Percentiles rank a stretch among this genome's conserved stretches.
Evolutionary conservation across 75 land plant genomes (phyloP).

Genomic region (Picea sitchensis): DNA sequence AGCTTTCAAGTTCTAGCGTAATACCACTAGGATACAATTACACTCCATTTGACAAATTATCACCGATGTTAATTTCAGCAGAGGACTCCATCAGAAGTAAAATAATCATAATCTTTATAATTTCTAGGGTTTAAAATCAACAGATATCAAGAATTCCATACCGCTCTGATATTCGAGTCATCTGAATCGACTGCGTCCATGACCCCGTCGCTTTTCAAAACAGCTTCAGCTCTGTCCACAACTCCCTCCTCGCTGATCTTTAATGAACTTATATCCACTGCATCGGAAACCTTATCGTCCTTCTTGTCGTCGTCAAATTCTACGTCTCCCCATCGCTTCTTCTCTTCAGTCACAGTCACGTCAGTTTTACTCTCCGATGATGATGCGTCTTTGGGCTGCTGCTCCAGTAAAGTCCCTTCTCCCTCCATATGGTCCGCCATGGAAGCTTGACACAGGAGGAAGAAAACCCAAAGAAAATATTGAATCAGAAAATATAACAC

Average conservation of each 20-base stretch:
- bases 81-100: too few species aligned
- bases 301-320: slow-evolving; percentile 3
- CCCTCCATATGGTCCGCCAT: not conserved
- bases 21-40: too few species aligned
- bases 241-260: not conserved
- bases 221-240: not conserved
- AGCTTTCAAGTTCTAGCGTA: too few species aligned
- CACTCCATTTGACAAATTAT: too few species aligned
- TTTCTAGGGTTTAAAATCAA: not conserved
- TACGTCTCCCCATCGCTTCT: slow-evolving; percentile 7
- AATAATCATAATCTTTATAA: too few species aligned
- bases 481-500: too few species aligned
- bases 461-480: too few species aligned
- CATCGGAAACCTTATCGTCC: not conserved
- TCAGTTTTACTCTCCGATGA: not conserved
- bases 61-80: too few species aligned
- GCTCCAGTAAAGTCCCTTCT: not conserved
- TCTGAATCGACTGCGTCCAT: not conserved
- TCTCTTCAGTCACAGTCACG: not conserved
- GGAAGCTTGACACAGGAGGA: too few species aligned
- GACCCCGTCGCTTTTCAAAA: not conserved
- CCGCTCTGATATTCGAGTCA: slow-evolving; percentile 1
- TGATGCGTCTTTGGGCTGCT: not conserved
- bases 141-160: not conserved
- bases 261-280: not conserved